Evolutionary conservation across 257 asterid genomes (phyloP).

Genomic region (Penstemon eatonii): DNA sequence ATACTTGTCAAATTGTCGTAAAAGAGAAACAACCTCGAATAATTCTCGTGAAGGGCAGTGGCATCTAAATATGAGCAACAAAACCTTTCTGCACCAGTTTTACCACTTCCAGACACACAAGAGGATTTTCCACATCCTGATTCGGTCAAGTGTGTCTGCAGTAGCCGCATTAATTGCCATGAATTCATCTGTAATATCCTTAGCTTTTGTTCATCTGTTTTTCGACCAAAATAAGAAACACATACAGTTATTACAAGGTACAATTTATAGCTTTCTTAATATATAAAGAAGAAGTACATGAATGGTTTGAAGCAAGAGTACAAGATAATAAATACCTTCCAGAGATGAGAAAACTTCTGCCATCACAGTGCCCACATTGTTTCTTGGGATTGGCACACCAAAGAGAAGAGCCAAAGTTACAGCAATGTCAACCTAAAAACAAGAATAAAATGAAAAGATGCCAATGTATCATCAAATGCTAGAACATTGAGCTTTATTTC

Average conservation of each 20-base stretch:
- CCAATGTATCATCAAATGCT: slow-evolving; percentile 17
- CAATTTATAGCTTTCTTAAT: background rate
- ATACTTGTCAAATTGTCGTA: background rate
- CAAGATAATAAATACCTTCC: slow-evolving; percentile 54
- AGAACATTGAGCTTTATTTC: no score
- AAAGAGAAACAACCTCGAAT: slow-evolving; percentile 44
- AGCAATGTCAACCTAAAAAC: slow-evolving; percentile 79
- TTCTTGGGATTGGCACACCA: slow-evolving; percentile 88
- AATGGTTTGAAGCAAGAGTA: background rate
- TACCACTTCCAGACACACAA: slow-evolving; percentile 42
- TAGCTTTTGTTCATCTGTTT: slow-evolving; percentile 67
- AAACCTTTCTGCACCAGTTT: slow-evolving; percentile 49
- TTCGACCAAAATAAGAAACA: slow-evolving; percentile 25
- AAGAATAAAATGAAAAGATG: slow-evolving; percentile 28
- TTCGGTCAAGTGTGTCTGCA: slow-evolving; percentile 58
- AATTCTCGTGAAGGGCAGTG: slow-evolving; percentile 46
- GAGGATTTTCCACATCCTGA: slow-evolving; percentile 46
- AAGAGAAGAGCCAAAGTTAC: slow-evolving; percentile 84
- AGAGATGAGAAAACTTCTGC: slow-evolving; percentile 57
- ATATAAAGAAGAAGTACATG: background rate
- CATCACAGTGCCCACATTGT: slow-evolving; percentile 79
- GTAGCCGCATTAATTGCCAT: slow-evolving; percentile 81
- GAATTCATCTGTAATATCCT: slow-evolving; percentile 77
- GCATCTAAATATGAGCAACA: slow-evolving; percentile 75
- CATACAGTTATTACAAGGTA: slow-evolving; percentile 10